Conservation (phyloP, 352 stramenopile genomes). For the Thalassiosira ordinaria region DNA sequence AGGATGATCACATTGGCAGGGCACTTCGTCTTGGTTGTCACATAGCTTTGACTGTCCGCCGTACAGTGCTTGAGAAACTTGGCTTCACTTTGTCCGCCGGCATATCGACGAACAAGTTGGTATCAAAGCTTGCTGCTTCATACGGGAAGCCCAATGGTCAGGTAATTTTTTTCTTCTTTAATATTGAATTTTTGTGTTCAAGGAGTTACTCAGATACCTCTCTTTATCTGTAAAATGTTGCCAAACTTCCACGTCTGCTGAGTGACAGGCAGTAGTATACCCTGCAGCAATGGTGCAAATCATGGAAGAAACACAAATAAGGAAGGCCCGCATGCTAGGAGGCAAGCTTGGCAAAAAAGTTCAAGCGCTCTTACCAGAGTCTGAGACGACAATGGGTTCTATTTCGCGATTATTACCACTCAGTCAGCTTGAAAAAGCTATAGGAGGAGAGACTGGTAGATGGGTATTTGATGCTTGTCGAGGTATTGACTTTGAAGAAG, state of each 20-base stretch:
- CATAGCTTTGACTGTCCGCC: slow-evolving; percentile 61
- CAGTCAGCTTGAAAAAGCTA: slow-evolving; percentile 53
- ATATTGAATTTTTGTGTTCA: too few species aligned
- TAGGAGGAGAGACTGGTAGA: slow-evolving; percentile 65
- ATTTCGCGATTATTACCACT: slow-evolving; percentile 71
- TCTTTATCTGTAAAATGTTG: too few species aligned
- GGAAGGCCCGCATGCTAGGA: slow-evolving; percentile 80
- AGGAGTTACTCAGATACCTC: too few species aligned
- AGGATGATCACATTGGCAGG: slow-evolving; percentile 24
- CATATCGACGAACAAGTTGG: slow-evolving; percentile 79
- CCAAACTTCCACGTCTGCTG: too few species aligned
- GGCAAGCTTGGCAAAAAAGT: slow-evolving; percentile 77
- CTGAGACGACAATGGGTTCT: slow-evolving; percentile 67
- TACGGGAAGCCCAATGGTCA: slow-evolving; percentile 85
- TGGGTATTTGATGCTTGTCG: slow-evolving; percentile 72
- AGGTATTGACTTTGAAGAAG: slow-evolving; percentile 72
- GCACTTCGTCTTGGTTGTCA: slow-evolving; percentile 60
- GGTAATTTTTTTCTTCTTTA: slow-evolving; percentile 18
- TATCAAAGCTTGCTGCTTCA: slow-evolving; percentile 78
- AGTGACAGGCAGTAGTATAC: slow-evolving; percentile 70
- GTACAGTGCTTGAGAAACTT: slow-evolving; percentile 63
- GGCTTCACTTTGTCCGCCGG: slow-evolving; percentile 82
- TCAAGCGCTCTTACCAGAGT: slow-evolving; percentile 39
- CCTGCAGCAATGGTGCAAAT: slow-evolving; percentile 62
- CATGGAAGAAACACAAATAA: slow-evolving; percentile 72